These are phyloP conservation scores for Lachancea quebecensis DNA, from an alignment of 805 yeast species.

Conservation along the genomic window DNA sequence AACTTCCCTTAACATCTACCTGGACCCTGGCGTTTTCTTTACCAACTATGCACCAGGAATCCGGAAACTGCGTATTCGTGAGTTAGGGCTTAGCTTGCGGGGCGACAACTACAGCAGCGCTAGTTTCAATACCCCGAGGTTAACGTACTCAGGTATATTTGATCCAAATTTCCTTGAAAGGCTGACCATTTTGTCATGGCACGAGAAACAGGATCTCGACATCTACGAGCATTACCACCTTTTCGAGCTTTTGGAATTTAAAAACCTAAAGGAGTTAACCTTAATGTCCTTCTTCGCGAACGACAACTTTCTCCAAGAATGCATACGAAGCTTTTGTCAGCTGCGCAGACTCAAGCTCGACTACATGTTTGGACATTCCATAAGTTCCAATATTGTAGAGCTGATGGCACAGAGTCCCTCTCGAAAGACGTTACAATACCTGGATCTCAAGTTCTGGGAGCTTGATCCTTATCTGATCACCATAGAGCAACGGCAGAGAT, in stretches of 20 bases:
- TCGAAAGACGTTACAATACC: conserved; percentile 22
- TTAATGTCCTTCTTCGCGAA: conserved; percentile 29
- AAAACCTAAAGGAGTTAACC: conserved; percentile 28
- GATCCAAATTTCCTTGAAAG: conserved; percentile 25
- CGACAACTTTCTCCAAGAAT: conserved; percentile 19
- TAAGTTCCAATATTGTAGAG: conserved; percentile 18
- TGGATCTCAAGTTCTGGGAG: conserved; percentile 29
- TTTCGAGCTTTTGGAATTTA: conserved; percentile 27
- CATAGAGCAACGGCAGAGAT: conserved; percentile 17
- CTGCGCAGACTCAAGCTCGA: conserved; percentile 32
- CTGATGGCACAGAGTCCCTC: conserved; percentile 21
- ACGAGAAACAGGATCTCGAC: conserved; percentile 20
- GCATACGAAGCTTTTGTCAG: conserved; percentile 20
- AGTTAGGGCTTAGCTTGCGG: conserved; percentile 24
- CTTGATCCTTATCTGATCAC: conserved; percentile 18
- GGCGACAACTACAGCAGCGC: conserved; percentile 20
- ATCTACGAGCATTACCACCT: conserved; percentile 23
- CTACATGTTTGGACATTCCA: conserved; percentile 24
- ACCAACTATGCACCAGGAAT: conserved; percentile 8
- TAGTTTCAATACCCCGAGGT: conserved; percentile 9
- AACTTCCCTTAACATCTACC: conserved; percentile 20
- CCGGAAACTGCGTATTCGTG: conserved; percentile 15
- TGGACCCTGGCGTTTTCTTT: conserved; percentile 22
- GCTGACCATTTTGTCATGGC: conserved; percentile 36
- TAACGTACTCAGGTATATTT: conserved; percentile 26